Evolutionary conservation across 768 basidiomycete species (phyloP).

Genomic region (Russula lepida): DNA sequence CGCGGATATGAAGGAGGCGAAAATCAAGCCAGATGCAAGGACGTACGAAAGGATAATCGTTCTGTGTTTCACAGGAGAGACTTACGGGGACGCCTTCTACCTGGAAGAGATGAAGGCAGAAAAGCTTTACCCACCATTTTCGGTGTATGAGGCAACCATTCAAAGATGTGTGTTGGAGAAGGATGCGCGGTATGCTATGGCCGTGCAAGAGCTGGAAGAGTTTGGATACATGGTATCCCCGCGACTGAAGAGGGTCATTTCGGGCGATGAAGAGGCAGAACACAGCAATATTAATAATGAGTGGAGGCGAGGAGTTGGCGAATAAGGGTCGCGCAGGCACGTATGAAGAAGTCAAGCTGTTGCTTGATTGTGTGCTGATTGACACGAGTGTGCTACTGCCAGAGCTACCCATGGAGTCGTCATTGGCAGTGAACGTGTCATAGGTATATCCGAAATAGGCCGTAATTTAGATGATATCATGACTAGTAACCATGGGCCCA

Average conservation of each 20-base stretch:
- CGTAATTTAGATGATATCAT: too few relatives aligned
- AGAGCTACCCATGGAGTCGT: too few relatives aligned
- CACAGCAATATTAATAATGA: not conserved
- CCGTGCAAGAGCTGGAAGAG: slow-evolving; percentile 62
- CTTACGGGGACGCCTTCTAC: slow-evolving; percentile 81
- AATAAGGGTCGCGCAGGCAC: not conserved
- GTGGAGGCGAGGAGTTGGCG: not conserved
- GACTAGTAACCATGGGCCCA: too few relatives aligned
- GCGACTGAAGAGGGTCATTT: slow-evolving; percentile 29
- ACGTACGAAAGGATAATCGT: slow-evolving; percentile 63
- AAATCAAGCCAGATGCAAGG: slow-evolving; percentile 44
- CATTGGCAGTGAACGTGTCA: too few relatives aligned
- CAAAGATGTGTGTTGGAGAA: slow-evolving; percentile 44
- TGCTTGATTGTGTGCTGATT: too few relatives aligned
- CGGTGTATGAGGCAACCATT: slow-evolving; percentile 53
- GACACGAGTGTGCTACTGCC: too few relatives aligned
- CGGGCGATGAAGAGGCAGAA: slow-evolving; percentile 10
- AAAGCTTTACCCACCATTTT: slow-evolving; percentile 42
- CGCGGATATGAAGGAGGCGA: slow-evolving; percentile 52
- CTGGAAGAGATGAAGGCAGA: slow-evolving; percentile 80
- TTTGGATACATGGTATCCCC: slow-evolving; percentile 40
- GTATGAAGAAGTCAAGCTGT: too few relatives aligned
- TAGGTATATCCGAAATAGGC: too few relatives aligned
- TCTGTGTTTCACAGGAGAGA: slow-evolving; percentile 60
- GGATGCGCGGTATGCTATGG: slow-evolving; percentile 58